Conservation (phyloP, 306 rosid species). For the Castanopsis chinensis region DNA sequence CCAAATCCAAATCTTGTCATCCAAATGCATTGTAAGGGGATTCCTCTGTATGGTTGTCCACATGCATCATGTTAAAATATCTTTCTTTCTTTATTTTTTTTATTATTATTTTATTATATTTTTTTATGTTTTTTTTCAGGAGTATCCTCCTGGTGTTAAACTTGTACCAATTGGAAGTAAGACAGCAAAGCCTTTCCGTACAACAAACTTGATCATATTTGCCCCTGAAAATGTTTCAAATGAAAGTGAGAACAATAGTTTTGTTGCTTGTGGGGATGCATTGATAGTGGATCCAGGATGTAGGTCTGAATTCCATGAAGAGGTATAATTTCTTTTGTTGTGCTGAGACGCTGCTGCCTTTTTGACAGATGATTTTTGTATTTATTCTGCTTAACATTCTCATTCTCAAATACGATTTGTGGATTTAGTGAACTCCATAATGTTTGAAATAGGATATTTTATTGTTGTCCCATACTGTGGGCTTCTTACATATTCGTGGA, state of each 20-base stretch:
- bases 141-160: slow-evolving; percentile 73
- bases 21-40: neutral
- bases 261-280: slow-evolving; percentile 73
- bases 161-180: slow-evolving; percentile 78
- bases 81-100: slow-evolving; percentile 1
- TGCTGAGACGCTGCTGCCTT: neutral
- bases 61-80: slow-evolving; percentile 10
- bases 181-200: slow-evolving; percentile 64
- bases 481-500: neutral
- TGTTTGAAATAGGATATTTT: neutral
- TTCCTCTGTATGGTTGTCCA: neutral
- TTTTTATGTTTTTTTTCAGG: slow-evolving; percentile 42
- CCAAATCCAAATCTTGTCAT: no score
- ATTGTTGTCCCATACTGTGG: neutral
- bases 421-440: neutral
- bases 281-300: slow-evolving; percentile 92
- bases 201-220: slow-evolving; percentile 76
- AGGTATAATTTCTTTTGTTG: slow-evolving; percentile 41
- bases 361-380: neutral
- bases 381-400: neutral
- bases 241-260: slow-evolving; percentile 31
- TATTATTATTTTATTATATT: neutral
- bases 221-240: slow-evolving; percentile 53
- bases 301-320: slow-evolving; percentile 59
- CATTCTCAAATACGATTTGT: neutral